A percentile compares a stretch with the other conserved stretches of the same genome.
Evolutionary conservation across 495 filamentous ascomycete species (phyloP).

Genomic region (Platismatia glauca): DNA sequence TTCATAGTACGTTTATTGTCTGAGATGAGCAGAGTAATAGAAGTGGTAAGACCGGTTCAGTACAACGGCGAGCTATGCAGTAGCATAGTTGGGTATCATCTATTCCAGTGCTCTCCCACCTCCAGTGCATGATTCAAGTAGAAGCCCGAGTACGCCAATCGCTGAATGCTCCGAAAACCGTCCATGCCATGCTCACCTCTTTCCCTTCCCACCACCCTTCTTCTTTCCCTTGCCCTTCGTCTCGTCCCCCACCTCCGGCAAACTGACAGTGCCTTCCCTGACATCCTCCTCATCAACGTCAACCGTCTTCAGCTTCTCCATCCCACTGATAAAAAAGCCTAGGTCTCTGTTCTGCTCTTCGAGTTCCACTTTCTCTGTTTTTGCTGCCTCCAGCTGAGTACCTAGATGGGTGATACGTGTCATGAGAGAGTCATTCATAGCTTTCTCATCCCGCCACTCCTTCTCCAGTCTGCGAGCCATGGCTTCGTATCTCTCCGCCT

Average conservation of each 20-base stretch:
- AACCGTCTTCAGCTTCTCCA: constrained; percentile 66
- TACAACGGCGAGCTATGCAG: background rate
- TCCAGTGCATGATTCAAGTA: background rate
- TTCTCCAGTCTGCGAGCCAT: constrained; percentile 69
- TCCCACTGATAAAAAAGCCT: constrained; percentile 76
- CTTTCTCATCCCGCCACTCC: constrained; percentile 79
- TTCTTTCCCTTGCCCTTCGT: constrained; percentile 10
- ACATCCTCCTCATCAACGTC: constrained; percentile 49
- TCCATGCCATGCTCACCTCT: constrained; percentile 14
- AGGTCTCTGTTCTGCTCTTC: constrained; percentile 85
- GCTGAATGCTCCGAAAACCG: background rate
- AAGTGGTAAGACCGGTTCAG: background rate
- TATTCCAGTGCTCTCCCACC: background rate
- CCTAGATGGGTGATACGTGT: constrained; percentile 61
- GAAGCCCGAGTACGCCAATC: background rate
- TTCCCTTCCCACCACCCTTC: constrained; percentile 15
- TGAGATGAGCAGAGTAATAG: background rate
- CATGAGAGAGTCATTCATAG: constrained; percentile 70
- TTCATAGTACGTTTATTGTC: background rate
- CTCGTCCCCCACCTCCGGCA: constrained; percentile 35
- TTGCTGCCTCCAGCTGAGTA: constrained; percentile 45
- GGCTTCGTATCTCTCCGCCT: constrained; percentile 60
- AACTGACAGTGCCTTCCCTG: constrained; percentile 46
- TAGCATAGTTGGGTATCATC: background rate
- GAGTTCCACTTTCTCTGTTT: constrained; percentile 50